Percentiles rank a stretch among this genome's conserved stretches.
Evolutionary conservation across 176 grass and related monocot species (phyloP).

Genomic region (Eragrostis curvula): DNA sequence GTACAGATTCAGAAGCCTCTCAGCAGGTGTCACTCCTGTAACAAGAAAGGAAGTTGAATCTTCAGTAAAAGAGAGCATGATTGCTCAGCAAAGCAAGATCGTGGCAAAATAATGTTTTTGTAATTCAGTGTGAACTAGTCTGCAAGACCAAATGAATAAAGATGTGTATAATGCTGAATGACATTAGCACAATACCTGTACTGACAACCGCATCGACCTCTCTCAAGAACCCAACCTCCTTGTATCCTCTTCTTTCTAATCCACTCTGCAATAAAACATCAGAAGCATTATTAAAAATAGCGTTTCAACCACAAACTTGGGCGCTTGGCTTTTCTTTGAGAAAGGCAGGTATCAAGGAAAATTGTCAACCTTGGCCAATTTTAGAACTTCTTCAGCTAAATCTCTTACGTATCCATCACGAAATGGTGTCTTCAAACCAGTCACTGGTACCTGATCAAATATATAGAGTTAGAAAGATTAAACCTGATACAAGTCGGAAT

Average conservation of each 20-base stretch:
- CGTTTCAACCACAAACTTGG: neutral
- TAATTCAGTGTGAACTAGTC: neutral
- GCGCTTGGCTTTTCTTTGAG: neutral
- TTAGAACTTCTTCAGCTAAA: conserved; percentile 89
- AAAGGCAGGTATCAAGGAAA: neutral
- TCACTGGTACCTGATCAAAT: conserved; percentile 75
- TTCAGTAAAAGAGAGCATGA: neutral
- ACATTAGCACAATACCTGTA: conserved; percentile 51
- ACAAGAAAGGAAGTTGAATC: neutral
- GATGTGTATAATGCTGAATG: neutral
- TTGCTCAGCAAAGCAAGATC: neutral
- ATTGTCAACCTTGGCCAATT: conserved; percentile 74
- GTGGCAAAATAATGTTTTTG: neutral
- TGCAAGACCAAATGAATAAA: neutral
- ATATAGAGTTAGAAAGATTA: neutral
- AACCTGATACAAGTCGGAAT: neutral
- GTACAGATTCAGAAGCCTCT: conserved; percentile 85
- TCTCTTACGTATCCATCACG: conserved; percentile 83
- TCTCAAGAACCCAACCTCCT: conserved; percentile 91
- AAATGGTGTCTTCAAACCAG: conserved; percentile 93
- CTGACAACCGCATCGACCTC: conserved; percentile 77
- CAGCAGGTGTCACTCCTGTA: conserved; percentile 86
- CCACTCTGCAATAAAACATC: conserved; percentile 67
- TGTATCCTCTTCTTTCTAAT: conserved; percentile 98
- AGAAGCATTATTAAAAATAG: conserved; percentile 24